A percentile compares a stretch with the other conserved stretches of the same genome.
Evolutionary conservation across 768 basidiomycete species (phyloP).

Genomic region (Pleurotus tuoliensis): DNA sequence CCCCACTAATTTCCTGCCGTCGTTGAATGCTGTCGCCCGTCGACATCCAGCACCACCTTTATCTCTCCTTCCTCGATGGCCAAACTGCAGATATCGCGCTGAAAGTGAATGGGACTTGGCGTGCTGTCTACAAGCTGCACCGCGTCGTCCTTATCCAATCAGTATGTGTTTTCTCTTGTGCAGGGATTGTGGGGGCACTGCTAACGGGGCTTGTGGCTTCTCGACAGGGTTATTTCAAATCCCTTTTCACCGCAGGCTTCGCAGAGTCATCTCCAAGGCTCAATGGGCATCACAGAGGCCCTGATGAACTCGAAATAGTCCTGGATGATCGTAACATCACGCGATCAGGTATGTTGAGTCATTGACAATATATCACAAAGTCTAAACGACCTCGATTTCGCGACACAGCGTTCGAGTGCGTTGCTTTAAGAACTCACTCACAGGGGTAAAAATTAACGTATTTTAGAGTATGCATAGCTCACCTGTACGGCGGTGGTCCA

Average conservation of each 20-base stretch:
- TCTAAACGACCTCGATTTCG: constrained; percentile 10
- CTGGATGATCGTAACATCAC: constrained; percentile 90
- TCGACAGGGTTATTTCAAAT: constrained; percentile 77
- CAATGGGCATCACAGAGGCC: constrained; percentile 20
- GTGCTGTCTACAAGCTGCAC: constrained; percentile 75
- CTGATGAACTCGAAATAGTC: constrained; percentile 61
- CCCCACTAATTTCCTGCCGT: constrained; percentile 8
- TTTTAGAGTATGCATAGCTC: constrained; percentile 74
- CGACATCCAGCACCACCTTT: constrained; percentile 73
- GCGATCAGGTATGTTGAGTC: constrained; percentile 58
- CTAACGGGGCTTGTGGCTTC: constrained; percentile 8
- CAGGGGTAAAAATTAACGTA: constrained; percentile 3
- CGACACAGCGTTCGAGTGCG: constrained; percentile 81
- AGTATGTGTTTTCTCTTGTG: constrained; percentile 35
- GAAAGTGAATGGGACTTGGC: constrained; percentile 60
- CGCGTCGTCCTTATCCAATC: constrained; percentile 87
- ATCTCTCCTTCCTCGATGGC: constrained; percentile 65
- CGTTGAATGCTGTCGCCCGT: constrained; percentile 39
- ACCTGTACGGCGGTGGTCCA: constrained; percentile 86
- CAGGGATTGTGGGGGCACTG: not conserved
- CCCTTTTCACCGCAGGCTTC: constrained; percentile 82
- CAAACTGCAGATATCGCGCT: constrained; percentile 78
- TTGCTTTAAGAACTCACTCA: constrained; percentile 13
- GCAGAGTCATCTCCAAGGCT: constrained; percentile 47
- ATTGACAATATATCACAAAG: not conserved